Percentiles rank a stretch among this genome's conserved stretches.
Evolutionary conservation across 805 yeast genomes (phyloP).

Genomic region (Lipomyces oligophaga): DNA sequence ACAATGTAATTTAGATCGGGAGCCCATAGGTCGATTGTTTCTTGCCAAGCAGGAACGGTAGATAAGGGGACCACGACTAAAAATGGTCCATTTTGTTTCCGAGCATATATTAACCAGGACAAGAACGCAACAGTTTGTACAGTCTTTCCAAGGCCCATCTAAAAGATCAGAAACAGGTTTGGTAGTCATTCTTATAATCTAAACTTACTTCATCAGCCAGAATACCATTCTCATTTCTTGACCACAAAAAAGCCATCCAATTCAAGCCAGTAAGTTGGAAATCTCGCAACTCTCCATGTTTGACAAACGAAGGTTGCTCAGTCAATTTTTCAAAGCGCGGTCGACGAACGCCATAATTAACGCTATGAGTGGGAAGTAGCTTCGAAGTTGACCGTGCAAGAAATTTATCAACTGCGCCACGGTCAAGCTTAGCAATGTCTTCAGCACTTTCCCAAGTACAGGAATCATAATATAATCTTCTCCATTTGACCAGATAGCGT

Average conservation of each 20-base stretch:
- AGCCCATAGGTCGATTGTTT: conserved; percentile 95
- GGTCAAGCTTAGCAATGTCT: conserved; percentile 77
- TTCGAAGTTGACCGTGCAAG: conserved; percentile 79
- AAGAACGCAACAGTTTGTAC: conserved; percentile 93
- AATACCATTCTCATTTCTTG: conserved; percentile 94
- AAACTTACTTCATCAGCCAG: conserved; percentile 76
- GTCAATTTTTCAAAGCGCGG: conserved; percentile 86
- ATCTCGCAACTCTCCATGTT: conserved; percentile 88
- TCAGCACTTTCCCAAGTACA: conserved; percentile 96
- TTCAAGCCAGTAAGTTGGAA: conserved; percentile 96
- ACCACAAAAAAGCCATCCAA: conserved; percentile 99
- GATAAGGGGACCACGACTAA: conserved; percentile 93
- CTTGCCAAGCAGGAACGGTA: conserved; percentile 99
- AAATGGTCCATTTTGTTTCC: conserved; percentile 97
- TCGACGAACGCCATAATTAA: conserved; percentile 65
- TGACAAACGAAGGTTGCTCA: conserved; percentile 83
- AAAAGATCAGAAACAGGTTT: neutral
- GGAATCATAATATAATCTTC: conserved; percentile 85
- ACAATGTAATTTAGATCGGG: conserved; percentile 92
- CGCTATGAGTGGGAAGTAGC: conserved; percentile 76
- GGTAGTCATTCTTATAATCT: neutral
- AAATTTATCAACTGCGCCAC: conserved; percentile 75
- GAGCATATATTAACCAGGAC: conserved; percentile 90
- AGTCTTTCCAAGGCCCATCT: conserved; percentile 96
- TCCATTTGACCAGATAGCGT: conserved; percentile 90